Evolutionary conservation across 2,329 filamentous ascomycete genomes (phyloP).

Genomic region (Leptoxyphium fumago): DNA sequence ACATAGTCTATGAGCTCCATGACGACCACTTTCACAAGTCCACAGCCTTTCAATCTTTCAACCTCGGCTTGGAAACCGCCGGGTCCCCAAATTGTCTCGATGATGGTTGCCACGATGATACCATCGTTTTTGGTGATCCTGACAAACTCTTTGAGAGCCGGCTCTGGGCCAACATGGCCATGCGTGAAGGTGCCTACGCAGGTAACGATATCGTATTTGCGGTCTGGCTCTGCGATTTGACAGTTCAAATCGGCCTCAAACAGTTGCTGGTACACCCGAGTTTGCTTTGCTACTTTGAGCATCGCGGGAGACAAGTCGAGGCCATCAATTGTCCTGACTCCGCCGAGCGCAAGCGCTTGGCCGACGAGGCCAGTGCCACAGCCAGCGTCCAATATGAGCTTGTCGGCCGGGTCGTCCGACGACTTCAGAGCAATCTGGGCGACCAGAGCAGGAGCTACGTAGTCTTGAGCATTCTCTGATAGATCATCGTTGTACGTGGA

Average conservation of each 20-base stretch:
- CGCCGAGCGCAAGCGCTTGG: conserved; percentile 28
- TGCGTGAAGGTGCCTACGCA: conserved; percentile 43
- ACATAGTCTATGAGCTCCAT: conserved; percentile 19
- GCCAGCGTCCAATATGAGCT: conserved; percentile 37
- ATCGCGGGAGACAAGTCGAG: conserved; percentile 39
- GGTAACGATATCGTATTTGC: conserved; percentile 35
- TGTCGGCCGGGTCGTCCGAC: conserved; percentile 8
- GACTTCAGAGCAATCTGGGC: conserved; percentile 18
- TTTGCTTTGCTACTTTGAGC: conserved; percentile 37
- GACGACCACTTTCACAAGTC: conserved; percentile 23
- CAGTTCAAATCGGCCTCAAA: conserved; percentile 33
- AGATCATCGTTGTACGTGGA: conserved; percentile 29
- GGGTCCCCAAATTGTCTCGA: conserved; percentile 35
- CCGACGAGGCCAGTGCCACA: conserved; percentile 43
- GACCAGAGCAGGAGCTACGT: conserved; percentile 27
- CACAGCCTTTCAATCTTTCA: conserved; percentile 21
- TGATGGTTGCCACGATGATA: conserved; percentile 36
- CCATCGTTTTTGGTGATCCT: conserved; percentile 34
- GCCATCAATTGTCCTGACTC: conserved; percentile 35
- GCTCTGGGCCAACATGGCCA: conserved; percentile 38
- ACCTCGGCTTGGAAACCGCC: conserved; percentile 35
- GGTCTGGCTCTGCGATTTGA: conserved; percentile 24
- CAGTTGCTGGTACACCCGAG: conserved; percentile 33
- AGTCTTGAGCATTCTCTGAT: conserved; percentile 20
- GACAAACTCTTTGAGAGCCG: conserved; percentile 35